A percentile compares a stretch with the other conserved stretches of the same genome.
phyloP scores from a whole-genome alignment of 140 eudicot species.

The Stevia rebaudiana region DNA sequence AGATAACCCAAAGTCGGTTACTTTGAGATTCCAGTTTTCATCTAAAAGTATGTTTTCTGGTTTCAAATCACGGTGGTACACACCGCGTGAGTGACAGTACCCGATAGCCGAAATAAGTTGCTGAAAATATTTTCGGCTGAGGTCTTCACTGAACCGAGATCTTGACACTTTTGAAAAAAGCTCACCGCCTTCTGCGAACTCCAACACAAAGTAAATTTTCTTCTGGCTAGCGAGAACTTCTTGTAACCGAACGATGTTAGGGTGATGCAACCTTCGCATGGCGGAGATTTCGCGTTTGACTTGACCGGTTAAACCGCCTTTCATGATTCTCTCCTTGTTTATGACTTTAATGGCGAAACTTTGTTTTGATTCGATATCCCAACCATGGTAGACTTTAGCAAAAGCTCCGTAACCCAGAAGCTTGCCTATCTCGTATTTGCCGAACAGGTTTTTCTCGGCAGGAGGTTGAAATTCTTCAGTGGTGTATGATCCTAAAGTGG shows the following conservation, averaged over 20 bases:
- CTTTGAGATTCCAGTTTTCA: conserved; percentile 18
- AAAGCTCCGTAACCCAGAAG: conserved; percentile 25
- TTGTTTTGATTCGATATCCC: background rate
- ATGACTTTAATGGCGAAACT: conserved; percentile 24
- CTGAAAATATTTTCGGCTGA: conserved; percentile 18
- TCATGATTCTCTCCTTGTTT: conserved; percentile 7
- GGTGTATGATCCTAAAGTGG: background rate
- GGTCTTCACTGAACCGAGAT: conserved; percentile 8
- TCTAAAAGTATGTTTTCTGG: conserved; percentile 18
- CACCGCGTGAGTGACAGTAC: conserved; percentile 23
- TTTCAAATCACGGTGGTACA: conserved; percentile 21
- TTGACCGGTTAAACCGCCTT: background rate
- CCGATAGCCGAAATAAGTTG: conserved; percentile 18
- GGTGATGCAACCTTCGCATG: conserved; percentile 16
- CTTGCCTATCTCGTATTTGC: conserved; percentile 13
- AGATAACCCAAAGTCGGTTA: conserved; percentile 19
- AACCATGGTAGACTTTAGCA: conserved; percentile 19
- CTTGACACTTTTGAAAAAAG: conserved; percentile 12
- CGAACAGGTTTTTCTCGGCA: background rate
- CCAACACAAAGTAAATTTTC: conserved; percentile 18
- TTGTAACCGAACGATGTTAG: conserved; percentile 6
- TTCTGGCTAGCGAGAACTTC: conserved; percentile 23
- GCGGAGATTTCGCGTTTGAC: conserved; percentile 20
- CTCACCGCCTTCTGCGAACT: conserved; percentile 27
- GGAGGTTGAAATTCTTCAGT: background rate